Conservation (phyloP, 83 land plant genomes). For the Thuja plicata region DNA sequence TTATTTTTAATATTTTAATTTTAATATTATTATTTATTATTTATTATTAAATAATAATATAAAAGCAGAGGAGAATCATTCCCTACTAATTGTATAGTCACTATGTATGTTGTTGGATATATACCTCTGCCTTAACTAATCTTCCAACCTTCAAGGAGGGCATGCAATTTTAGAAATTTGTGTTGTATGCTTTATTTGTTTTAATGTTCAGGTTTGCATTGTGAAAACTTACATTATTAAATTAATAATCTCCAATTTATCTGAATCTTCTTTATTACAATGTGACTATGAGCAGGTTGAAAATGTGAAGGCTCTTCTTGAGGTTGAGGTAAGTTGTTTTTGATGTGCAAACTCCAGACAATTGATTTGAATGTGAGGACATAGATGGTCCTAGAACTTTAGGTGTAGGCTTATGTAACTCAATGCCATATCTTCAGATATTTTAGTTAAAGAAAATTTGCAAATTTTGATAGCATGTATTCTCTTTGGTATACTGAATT, state of each 20-base stretch:
- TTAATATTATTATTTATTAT: too few relatives aligned
- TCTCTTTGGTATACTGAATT: neutral
- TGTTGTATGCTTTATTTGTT: neutral
- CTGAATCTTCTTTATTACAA: conserved; percentile 11
- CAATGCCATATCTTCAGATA: neutral
- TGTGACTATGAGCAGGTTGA: conserved; percentile 57
- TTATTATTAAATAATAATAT: neutral
- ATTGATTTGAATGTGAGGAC: neutral
- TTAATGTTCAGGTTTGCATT: neutral
- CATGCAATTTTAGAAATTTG: neutral
- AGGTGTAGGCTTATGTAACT: neutral
- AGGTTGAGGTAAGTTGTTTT: conserved; percentile 75
- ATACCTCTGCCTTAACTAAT: neutral
- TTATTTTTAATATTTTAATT: too few relatives aligned
- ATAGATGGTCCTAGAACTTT: neutral
- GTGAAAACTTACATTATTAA: neutral
- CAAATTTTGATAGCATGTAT: neutral
- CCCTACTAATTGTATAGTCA: neutral
- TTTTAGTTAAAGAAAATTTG: neutral
- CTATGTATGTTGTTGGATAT: neutral
- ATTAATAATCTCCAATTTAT: neutral
- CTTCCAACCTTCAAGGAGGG: neutral
- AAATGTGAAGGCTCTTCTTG: conserved; percentile 86
- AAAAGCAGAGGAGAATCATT: neutral
- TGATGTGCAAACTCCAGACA: neutral